Evolutionary conservation across 768 basidiomycete genomes (phyloP), one percentile per base, ranked within the genome.

Genomic region (Leccinum subgranulosum): DNA sequence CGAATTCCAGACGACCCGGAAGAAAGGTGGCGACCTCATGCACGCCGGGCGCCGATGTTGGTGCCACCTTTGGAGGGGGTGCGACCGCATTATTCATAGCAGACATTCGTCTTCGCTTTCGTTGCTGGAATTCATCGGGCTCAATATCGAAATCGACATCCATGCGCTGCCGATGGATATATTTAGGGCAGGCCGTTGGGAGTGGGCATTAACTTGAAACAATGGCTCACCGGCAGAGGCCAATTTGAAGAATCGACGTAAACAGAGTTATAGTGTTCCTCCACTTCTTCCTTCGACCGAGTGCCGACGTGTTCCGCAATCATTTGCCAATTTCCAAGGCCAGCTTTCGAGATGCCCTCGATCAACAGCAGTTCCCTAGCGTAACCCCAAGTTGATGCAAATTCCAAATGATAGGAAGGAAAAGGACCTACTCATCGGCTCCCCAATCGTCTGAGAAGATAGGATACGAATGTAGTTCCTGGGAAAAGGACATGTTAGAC

Each of bases 401-500:
- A 46, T 33, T 41, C 21, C 19, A 36, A 29, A 39, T 21, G 51
- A 36, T 45, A 56, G 36, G 3, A 28, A 31, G 43, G 45, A 25
- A 52, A 4, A 55, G 4, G 50, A 77, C 86, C 73, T 65, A 94
- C 92, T 99, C 96, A 72, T 98, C 96, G 9, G 95, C 96, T 39
- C 94, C 96, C 97, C 96, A 98, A 70, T 96, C 93, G 55, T 88
- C 85, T 8, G 87, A 81, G 66, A 97, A 96, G 66, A 99, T 97
- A 3, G 96, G 97, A 73, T 95, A 92, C 8, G 96, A 94, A 70
- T 97, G 93, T 66, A 95, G 82, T 76, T 97, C 95, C 94, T 95
- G 69, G 11, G 41, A 53, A 56, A 50, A 45, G 47, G n/a, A 2
- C 2, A 8, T 11, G 47, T 61, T 4, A 64, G 39, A 39, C 27